phyloP scores from a whole-genome alignment of 2,329 filamentous ascomycete genomes.

The Botrytis aclada region DNA sequence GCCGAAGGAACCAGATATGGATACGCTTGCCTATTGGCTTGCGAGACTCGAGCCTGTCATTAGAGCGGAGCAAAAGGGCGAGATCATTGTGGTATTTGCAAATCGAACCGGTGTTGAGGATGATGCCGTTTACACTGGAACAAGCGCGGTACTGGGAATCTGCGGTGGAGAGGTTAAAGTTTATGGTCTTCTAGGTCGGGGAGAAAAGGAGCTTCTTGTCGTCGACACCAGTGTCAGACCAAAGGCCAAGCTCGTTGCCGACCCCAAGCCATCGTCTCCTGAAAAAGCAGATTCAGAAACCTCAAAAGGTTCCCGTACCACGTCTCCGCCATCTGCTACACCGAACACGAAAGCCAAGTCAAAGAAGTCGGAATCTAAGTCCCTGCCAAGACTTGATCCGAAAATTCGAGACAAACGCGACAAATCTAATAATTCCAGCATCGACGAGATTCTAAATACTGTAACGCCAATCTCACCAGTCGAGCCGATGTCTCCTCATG shows the following conservation, averaged over 20 bases:
- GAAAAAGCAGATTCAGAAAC: background rate
- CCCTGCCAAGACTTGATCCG: background rate
- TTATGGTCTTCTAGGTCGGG: slow-evolving; percentile 67
- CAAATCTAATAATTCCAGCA: background rate
- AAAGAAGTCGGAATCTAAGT: background rate
- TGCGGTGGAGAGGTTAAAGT: slow-evolving; percentile 62
- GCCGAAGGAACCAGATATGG: slow-evolving; percentile 63
- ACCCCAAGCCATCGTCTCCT: slow-evolving; percentile 24
- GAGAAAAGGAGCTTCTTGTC: slow-evolving; percentile 63
- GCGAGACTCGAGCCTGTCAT: slow-evolving; percentile 66
- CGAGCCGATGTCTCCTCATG: background rate
- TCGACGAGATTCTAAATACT: background rate
- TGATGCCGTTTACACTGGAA: slow-evolving; percentile 67
- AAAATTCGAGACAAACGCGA: background rate
- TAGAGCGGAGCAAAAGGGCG: slow-evolving; percentile 48
- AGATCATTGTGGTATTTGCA: slow-evolving; percentile 67
- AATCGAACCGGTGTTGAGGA: slow-evolving; percentile 69
- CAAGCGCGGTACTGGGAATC: slow-evolving; percentile 67
- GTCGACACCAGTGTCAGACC: slow-evolving; percentile 52
- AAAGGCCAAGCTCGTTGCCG: slow-evolving; percentile 30
- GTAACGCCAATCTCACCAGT: background rate
- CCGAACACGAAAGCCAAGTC: background rate
- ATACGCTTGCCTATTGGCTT: slow-evolving; percentile 74
- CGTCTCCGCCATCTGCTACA: background rate
- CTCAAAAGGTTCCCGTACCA: background rate